phyloP scores from a whole-genome alignment of 2,329 filamentous ascomycete genomes.

The Botryotinia globosa region DNA sequence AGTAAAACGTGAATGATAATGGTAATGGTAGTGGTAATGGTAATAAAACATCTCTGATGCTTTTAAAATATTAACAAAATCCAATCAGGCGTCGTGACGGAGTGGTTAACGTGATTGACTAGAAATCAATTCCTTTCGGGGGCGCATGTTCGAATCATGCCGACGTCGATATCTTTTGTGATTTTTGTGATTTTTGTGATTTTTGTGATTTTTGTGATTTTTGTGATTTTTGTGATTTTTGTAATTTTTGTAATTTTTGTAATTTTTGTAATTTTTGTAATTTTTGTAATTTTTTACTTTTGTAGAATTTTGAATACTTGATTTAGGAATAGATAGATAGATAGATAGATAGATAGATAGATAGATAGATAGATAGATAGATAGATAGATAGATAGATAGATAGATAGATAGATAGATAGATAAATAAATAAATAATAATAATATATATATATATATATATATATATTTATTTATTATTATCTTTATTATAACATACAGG shows the following conservation, averaged over 20 bases:
- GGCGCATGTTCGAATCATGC: conserved; percentile 4
- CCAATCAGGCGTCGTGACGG: background rate
- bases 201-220: too few relatives aligned
- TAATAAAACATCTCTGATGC: background rate
- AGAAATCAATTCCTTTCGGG: background rate
- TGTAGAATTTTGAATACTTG: background rate
- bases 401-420: too few relatives aligned
- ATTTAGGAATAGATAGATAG: background rate
- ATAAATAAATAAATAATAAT: too few relatives aligned
- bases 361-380: too few relatives aligned
- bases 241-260: background rate
- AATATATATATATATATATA: too few relatives aligned
- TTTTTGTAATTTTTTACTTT: background rate
- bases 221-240: background rate
- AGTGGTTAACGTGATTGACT: conserved; percentile 13
- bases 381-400: too few relatives aligned
- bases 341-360: too few relatives aligned
- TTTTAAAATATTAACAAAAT: background rate
- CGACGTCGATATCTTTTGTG: background rate
- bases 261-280: too few relatives aligned
- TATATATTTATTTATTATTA: too few relatives aligned
- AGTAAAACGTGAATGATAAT: background rate
- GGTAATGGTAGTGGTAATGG: too few relatives aligned
- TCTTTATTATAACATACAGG: too few relatives aligned
- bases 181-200: background rate